phyloP scores from a whole-genome alignment of 805 yeast genomes.

The Candida hispaniensis region DNA sequence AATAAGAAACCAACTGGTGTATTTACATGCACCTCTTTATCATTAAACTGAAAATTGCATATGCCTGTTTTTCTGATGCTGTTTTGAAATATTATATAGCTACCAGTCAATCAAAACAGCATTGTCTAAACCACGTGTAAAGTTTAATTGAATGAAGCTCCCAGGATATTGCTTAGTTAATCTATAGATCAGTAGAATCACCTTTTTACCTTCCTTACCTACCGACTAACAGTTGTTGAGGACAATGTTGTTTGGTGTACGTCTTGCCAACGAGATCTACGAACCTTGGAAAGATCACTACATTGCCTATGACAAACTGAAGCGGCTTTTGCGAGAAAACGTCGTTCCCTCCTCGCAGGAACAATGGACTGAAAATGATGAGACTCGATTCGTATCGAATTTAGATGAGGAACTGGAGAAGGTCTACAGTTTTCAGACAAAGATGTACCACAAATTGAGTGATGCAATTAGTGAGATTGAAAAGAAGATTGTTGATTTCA shows the following conservation, averaged over 20 bases:
- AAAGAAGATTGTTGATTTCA: conserved; percentile 36
- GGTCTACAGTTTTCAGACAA: conserved; percentile 75
- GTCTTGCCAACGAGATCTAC: conserved; percentile 68
- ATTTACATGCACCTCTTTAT: too few relatives aligned
- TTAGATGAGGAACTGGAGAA: conserved; percentile 84
- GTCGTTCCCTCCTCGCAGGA: conserved; percentile 29
- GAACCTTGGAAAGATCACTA: conserved; percentile 90
- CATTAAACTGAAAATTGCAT: too few relatives aligned
- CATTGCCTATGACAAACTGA: conserved; percentile 79
- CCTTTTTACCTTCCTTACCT: too few relatives aligned
- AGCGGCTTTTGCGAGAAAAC: conserved; percentile 62
- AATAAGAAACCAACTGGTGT: too few relatives aligned
- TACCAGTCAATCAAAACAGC: too few relatives aligned
- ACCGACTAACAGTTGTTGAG: too few relatives aligned
- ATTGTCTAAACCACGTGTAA: too few relatives aligned
- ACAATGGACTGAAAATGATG: conserved; percentile 70
- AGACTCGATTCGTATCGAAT: conserved; percentile 65
- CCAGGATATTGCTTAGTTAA: too few relatives aligned
- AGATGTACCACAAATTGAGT: conserved; percentile 59
- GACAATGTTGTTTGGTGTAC: conserved; percentile 78
- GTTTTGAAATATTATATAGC: too few relatives aligned
- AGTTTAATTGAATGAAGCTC: too few relatives aligned
- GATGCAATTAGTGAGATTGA: conserved; percentile 57
- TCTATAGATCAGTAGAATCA: too few relatives aligned
- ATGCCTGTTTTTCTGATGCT: too few relatives aligned